These are phyloP conservation scores for Tilletia indica DNA, from an alignment of 1,284 basidiomycete species.

Conservation along the genomic window DNA sequence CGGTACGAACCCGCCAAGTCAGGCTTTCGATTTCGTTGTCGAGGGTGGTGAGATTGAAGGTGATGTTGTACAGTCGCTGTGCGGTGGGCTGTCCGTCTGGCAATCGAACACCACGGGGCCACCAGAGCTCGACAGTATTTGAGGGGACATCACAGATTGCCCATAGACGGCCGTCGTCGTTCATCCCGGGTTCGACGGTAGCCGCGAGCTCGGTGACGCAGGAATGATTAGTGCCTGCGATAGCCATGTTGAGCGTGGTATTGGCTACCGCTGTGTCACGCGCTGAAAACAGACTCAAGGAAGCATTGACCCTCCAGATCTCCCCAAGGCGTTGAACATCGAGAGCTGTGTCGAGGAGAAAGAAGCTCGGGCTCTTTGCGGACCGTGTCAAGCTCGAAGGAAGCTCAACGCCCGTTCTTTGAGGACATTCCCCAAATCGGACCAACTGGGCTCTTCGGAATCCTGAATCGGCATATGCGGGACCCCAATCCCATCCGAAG, in stretches of 20 bases:
- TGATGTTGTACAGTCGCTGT: not conserved
- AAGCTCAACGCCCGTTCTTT: too few relatives aligned
- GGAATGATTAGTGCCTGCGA: not conserved
- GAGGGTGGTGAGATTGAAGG: not conserved
- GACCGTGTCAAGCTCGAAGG: not conserved
- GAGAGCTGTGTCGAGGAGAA: constrained; percentile 4
- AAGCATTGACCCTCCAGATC: not conserved
- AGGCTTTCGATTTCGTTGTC: not conserved
- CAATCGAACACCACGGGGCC: not conserved
- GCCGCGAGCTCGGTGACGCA: not conserved
- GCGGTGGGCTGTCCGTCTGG: too few relatives aligned
- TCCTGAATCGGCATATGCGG: constrained; percentile 24
- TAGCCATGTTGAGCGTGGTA: not conserved
- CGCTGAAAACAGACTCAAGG: not conserved
- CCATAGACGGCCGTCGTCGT: not conserved
- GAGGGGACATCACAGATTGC: not conserved
- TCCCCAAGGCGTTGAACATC: not conserved
- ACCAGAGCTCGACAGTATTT: not conserved
- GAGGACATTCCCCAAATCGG: not conserved
- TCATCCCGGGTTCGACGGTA: not conserved
- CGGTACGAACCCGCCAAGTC: constrained; percentile 28
- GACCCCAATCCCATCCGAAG: constrained; percentile 52
- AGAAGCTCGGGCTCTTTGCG: not conserved
- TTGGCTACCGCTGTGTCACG: not conserved
- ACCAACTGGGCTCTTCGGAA: not conserved